Evolutionary conservation across 208 protist species (phyloP).

Genomic region (Trichomonas vaginalis): DNA sequence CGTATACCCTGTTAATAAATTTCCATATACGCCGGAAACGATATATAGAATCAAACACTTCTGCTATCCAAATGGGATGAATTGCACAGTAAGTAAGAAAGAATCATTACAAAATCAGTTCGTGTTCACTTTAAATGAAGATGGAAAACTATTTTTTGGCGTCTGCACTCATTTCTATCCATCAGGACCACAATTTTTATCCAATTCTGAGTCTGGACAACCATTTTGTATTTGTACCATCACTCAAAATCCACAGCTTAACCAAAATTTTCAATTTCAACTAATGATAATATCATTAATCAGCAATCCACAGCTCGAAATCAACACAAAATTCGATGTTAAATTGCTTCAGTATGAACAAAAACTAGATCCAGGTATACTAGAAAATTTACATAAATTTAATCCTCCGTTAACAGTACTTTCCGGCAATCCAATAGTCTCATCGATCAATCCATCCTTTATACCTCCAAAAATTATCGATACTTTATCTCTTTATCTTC

Average conservation of each 20-base stretch:
- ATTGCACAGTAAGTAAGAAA: not conserved
- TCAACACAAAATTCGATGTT: not conserved
- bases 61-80: not conserved
- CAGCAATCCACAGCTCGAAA: not conserved
- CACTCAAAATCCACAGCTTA: not conserved
- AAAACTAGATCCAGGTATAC: not conserved
- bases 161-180: not conserved
- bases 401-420: not conserved
- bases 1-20: not conserved
- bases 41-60: not conserved
- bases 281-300: not conserved
- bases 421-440: not conserved
- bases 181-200: not conserved
- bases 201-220: not conserved
- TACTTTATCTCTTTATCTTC: not conserved
- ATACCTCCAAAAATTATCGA: not conserved
- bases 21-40: not conserved
- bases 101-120: not conserved
- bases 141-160: not conserved
- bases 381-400: not conserved
- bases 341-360: not conserved
- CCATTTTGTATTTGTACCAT: not conserved
- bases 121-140: not conserved
- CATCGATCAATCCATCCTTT: not conserved
- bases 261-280: not conserved